Base-by-base conservation (phyloP, 768 basidiomycete species). In the Paxillus ammoniavirescens region DNA sequence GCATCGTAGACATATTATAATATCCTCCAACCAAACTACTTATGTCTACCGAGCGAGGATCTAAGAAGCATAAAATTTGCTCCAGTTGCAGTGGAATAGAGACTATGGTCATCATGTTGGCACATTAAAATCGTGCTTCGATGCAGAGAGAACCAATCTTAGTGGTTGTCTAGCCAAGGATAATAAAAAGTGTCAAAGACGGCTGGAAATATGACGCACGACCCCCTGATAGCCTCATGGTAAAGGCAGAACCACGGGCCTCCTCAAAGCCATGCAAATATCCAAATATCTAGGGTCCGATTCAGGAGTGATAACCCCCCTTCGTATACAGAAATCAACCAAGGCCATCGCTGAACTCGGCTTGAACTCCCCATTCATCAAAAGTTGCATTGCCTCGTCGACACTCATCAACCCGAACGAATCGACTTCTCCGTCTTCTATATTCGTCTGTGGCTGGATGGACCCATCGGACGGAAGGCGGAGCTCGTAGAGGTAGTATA, bases 401-500 rank as follows among this genome's bases (percentile, higher is more conserved):
- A 71, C 57, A 18, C 67, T 68, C 62, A 78, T 68, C 30, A 77
- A 54, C 52, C 69, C 65, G 50, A 78, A 78, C 8, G 63, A 61
- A 53, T 77, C 75, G 8, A 78, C 77, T 54, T 78, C 75, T 3
- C 75, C 74, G 31, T 78, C 75, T 21, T 37, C 50, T n/a, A 36
- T 31, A 50, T 78, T 78, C 35, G 67, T 67, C 40, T 64, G 61
- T 3, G 77, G 77, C 1, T 54, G 48, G 35, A 74, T 56, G 12
- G 66, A 52, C 2, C 66, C 66, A 52, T 77, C 68, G 6, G 62
- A 49, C 0, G 73, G 75, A 10, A 78, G 64, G 12, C 70, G 68
- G 10, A 79, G 68, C 36, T 78, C 77, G 47, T 73, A 78, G 35
- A 75, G 69, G 52, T 75, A 74, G 57, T 78, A 78, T 17, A 76